Percentiles rank a stretch among this genome's conserved stretches.
Evolutionary conservation across 2,329 filamentous ascomycete species (phyloP).

Genomic region (Neobulgaria alba): DNA sequence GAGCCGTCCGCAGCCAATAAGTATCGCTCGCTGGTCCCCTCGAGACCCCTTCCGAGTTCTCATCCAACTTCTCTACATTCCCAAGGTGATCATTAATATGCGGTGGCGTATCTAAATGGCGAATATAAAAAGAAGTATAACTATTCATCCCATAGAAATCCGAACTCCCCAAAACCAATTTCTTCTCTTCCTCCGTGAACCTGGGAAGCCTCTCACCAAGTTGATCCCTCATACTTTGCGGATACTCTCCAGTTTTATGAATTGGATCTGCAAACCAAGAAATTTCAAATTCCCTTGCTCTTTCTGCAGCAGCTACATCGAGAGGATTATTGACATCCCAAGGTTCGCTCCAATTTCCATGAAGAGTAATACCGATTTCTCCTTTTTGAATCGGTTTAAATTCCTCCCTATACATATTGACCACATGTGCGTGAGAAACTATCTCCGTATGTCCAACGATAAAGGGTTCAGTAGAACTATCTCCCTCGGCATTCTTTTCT

Average conservation of each 20-base stretch:
- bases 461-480: slow-evolving; percentile 71
- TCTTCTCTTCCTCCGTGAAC: slow-evolving; percentile 59
- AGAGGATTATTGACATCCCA: slow-evolving; percentile 68
- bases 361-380: slow-evolving; percentile 77
- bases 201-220: slow-evolving; percentile 68
- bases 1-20: slow-evolving; percentile 67
- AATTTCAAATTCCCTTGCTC: slow-evolving; percentile 79
- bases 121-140: slow-evolving; percentile 80
- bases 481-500: slow-evolving; percentile 57
- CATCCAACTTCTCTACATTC: slow-evolving; percentile 63
- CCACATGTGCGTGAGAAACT: slow-evolving; percentile 69
- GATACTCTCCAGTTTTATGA: slow-evolving; percentile 69
- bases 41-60: slow-evolving; percentile 61
- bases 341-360: slow-evolving; percentile 56
- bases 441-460: slow-evolving; percentile 72
- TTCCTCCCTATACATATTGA: slow-evolving; percentile 71
- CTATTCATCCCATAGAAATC: slow-evolving; percentile 94
- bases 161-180: slow-evolving; percentile 67
- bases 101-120: slow-evolving; percentile 54
- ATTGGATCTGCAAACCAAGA: slow-evolving; percentile 82
- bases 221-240: slow-evolving; percentile 72
- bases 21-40: slow-evolving; percentile 76
- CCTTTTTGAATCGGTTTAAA: slow-evolving; percentile 65
- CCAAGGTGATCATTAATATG: slow-evolving; percentile 61
- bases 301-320: slow-evolving; percentile 65